Evolutionary conservation across 2,329 filamentous ascomycete genomes (phyloP), one percentile per base, ranked within the genome.

Genomic region (Aotearoamyces nothofagi): DNA sequence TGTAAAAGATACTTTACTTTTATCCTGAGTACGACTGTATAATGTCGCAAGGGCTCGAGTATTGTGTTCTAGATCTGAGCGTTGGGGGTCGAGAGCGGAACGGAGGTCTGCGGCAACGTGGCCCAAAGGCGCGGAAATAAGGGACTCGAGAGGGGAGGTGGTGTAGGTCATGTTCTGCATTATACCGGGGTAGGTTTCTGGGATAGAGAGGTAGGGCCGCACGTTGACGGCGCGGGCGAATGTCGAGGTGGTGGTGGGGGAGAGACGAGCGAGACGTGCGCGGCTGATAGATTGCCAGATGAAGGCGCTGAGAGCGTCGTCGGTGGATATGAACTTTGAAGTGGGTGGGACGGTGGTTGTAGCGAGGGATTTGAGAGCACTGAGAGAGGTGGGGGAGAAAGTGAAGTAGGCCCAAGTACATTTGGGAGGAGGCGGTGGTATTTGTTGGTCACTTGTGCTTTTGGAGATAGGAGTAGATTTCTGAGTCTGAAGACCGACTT

Each of bases 261-360:
- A 2, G 35, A 11, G 2, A 3, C 22, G 22, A 5, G 22, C 3
- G 9, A 24, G 22, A 4, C 22, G 4, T 13, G 22, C 54, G 15
- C 55, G 55, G 0, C 46, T 43, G 9, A 63, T 39, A 0, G 48
- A 49, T 33, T 61, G 51, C 59, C 60, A 69, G 30, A 67, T 44
- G 22, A 67, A 57, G 0, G 63, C 61, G 2, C 47, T 61, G n/a
- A 69, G 44, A 4, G 54, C 50, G 37, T 70, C 66, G 30, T 70
- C 63, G 0, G 63, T 69, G 2, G 63, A 64, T 10, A 69, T 39
- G 35, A 52, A 67, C 2, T 31, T 31, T 1, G 20, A 22, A n/a
- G n/a, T n/a, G n/a, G n/a, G n/a, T 4, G 39, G 25, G 3, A 28
- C 11, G 7, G 39, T 36, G 30, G 39, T 24, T 5, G 42, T 43